phyloP scores from a whole-genome alignment of 129 eudicot genomes.

The Artemisia annua region DNA sequence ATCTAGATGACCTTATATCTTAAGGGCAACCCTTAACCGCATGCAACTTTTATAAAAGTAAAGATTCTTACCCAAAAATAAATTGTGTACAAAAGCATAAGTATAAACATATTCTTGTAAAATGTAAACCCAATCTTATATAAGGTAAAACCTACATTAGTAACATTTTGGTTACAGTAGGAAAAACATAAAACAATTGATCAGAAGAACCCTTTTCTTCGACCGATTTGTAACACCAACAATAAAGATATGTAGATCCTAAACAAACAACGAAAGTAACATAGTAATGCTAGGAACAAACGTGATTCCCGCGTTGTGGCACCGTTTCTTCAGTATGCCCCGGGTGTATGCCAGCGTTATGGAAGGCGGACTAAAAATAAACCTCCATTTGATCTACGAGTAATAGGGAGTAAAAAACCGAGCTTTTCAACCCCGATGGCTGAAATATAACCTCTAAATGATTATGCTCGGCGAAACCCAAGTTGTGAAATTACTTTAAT shows the following conservation, averaged over 20 bases:
- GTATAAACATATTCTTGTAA: no score
- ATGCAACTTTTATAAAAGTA: constrained; percentile 42
- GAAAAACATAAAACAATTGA: constrained; percentile 21
- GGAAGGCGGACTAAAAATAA: constrained; percentile 60
- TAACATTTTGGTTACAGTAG: constrained; percentile 47
- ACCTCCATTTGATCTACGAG: constrained; percentile 50
- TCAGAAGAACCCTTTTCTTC: constrained; percentile 21
- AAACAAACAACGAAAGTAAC: constrained; percentile 29
- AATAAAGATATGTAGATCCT: constrained; percentile 16
- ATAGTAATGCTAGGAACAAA: constrained; percentile 17
- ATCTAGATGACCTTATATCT: constrained; percentile 22
- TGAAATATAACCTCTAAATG: constrained; percentile 32
- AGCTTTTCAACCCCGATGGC: constrained; percentile 43
- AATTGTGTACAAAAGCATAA: background rate
- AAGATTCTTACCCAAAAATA: constrained; percentile 17
- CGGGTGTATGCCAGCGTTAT: constrained; percentile 27
- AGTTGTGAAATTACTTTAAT: constrained; percentile 24
- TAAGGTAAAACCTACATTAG: constrained; percentile 29
- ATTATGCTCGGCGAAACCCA: constrained; percentile 27
- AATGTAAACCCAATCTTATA: background rate
- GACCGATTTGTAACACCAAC: constrained; percentile 23
- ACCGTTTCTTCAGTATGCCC: constrained; percentile 28
- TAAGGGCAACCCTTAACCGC: constrained; percentile 14
- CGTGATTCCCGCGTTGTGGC: constrained; percentile 16
- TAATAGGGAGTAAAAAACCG: constrained; percentile 32